phyloP scores from a whole-genome alignment of 257 asterid species.

The Cynanchum wilfordii region DNA sequence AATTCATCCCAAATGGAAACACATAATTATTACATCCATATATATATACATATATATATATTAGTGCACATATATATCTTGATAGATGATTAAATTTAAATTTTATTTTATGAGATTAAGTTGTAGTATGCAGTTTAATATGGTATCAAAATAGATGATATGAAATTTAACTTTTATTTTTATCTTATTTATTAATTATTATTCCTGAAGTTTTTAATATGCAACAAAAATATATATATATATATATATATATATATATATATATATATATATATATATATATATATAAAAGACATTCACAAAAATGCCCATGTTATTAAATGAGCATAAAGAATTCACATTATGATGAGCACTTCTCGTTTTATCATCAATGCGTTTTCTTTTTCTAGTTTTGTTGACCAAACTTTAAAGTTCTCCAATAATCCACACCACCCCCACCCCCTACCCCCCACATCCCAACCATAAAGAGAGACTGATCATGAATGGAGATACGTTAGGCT shows the following conservation, averaged over 20 bases:
- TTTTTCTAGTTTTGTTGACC: constrained; percentile 51
- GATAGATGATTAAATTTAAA: no score
- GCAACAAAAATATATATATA: no score
- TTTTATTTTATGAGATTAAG: no score
- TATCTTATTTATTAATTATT: no score
- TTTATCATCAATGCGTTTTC: constrained; percentile 28
- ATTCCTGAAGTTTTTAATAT: no score
- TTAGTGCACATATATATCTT: no score
- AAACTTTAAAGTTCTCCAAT: constrained; percentile 18
- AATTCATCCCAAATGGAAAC: constrained; percentile 4
- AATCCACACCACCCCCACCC: constrained; percentile 14
- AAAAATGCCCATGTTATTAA: constrained; percentile 13
- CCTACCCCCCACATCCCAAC: background rate
- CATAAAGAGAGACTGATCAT: constrained; percentile 14
- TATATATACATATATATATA: no score
- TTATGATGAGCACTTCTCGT: constrained; percentile 22
- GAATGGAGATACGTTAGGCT: constrained; percentile 12
- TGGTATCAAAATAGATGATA: no score
- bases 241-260: no score
- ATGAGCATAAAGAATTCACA: constrained; percentile 16
- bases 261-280: no score
- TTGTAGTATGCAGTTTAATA: no score
- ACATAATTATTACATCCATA: background rate
- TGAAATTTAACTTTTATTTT: no score
- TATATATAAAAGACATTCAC: background rate